Base-by-base conservation (phyloP, 2,329 filamentous ascomycete species). In the Podosphaera xanthii region DNA sequence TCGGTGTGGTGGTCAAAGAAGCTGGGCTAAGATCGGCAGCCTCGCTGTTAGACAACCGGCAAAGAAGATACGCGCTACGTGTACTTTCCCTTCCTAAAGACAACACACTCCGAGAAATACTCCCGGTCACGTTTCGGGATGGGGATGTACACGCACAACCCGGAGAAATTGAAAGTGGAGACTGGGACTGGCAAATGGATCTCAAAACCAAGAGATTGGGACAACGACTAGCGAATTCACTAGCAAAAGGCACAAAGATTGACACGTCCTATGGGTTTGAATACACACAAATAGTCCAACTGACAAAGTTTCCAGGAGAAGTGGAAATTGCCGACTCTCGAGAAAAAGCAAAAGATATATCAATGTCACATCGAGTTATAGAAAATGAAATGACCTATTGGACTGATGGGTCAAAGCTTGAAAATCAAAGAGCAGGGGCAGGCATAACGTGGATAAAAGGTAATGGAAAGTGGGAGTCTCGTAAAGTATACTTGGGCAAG, bases 131-230 rank as follows among this genome's bases (percentile, higher is more conserved):
- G 3, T 22, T 57, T 55, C 34, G 52, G 3, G 52, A 14, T 12
- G 52, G 52, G n/a, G 52, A 54, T n/a, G 34, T 36, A n/a, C 52
- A 54, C 52, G 52, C 34, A 35, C 52, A 54, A n/a, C 52, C 34
- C 6, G 52, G 52, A 40, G 22, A 78, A 22, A 52, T 52, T 0
- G 8, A 52, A 34, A 31, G 22, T 31, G 12, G 2, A 52, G 48
- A 52, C 8, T 52, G 30, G 30, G 48, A 52, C 12, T 31, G 48
- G 48, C 1, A 1, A 8, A 31, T 7, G 8, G 48, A 34, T 33
- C 22, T 7, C 22, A 34, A 52, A 34, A 1, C 12, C 12, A 52
- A 33, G 48, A 34, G 10, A 31, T 9, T 52, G 10, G 48, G 48
- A 4, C 30, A 52, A 34, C 30, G 30, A 52, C 30, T 34, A 31